Evolutionary conservation across 2,329 filamentous ascomycete genomes (phyloP).

Genomic region (Claviceps citrina): DNA sequence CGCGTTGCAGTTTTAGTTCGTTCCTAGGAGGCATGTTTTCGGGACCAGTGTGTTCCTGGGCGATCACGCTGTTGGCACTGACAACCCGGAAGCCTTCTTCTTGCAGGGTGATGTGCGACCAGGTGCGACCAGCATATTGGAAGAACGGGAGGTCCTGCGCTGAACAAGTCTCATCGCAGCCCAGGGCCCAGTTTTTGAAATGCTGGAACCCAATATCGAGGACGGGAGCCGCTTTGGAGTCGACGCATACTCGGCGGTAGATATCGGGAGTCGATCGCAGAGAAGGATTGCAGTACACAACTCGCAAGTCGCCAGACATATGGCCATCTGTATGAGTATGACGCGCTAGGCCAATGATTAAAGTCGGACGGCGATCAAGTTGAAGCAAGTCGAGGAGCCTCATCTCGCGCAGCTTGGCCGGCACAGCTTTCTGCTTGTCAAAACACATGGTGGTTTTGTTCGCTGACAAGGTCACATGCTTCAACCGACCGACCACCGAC

Average conservation of each 20-base stretch:
- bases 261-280: slow-evolving; percentile 2
- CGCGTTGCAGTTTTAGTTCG: not conserved
- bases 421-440: not conserved
- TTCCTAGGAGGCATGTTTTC: not conserved
- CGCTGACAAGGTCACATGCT: slow-evolving; percentile 1
- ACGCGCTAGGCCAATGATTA: slow-evolving; percentile 18
- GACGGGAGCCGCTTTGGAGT: not conserved
- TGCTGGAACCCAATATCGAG: slow-evolving; percentile 1
- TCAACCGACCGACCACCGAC: not conserved
- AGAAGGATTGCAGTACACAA: slow-evolving; percentile 23
- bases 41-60: slow-evolving; percentile 7
- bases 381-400: slow-evolving; percentile 25
- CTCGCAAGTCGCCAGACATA: slow-evolving; percentile 7
- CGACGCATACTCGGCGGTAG: not conserved
- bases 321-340: slow-evolving; percentile 5
- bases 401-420: slow-evolving; percentile 11
- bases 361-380: slow-evolving; percentile 27
- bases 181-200: slow-evolving; percentile 4
- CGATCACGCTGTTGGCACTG: slow-evolving; percentile 10
- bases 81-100: slow-evolving; percentile 2
- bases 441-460: not conserved
- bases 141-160: slow-evolving; percentile 2
- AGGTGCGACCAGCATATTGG: slow-evolving; percentile 5
- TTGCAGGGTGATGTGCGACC: slow-evolving; percentile 3
- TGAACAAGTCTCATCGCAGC: not conserved